Conservation (phyloP, 148 eudicot species). For the Gaultheria prostrata region DNA sequence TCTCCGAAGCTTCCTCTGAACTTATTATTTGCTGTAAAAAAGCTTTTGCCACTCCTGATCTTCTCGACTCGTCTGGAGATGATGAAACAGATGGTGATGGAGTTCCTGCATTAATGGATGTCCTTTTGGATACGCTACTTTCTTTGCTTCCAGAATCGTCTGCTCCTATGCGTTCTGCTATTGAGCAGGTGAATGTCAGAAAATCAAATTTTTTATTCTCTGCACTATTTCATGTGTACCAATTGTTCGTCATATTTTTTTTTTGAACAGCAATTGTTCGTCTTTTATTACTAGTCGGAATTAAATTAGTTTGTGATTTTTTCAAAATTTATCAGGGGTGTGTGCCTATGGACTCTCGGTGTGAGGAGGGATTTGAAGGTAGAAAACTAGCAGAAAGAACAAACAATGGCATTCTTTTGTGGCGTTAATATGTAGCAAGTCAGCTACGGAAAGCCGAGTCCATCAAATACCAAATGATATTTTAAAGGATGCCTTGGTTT, state of each 20-base stretch:
- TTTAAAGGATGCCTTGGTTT: background rate
- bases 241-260: background rate
- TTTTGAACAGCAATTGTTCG: background rate
- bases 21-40: constrained; percentile 83
- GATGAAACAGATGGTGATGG: constrained; percentile 69
- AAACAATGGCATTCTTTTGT: background rate
- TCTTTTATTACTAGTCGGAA: background rate
- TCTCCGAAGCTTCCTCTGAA: constrained; percentile 77
- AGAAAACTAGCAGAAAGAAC: background rate
- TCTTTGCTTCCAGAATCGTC: constrained; percentile 93
- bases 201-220: background rate
- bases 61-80: constrained; percentile 61
- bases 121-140: constrained; percentile 84
- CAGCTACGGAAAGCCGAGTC: background rate
- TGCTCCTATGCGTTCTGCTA: constrained; percentile 77
- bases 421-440: background rate
- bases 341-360: background rate
- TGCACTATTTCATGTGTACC: background rate
- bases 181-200: constrained; percentile 70
- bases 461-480: background rate
- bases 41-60: constrained; percentile 61
- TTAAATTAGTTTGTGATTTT: background rate
- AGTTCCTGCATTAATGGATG: constrained; percentile 76
- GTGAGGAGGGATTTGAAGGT: background rate
- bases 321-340: background rate